Conservation (phyloP, 495 filamentous ascomycete genomes). For the Viridothelium virens region DNA sequence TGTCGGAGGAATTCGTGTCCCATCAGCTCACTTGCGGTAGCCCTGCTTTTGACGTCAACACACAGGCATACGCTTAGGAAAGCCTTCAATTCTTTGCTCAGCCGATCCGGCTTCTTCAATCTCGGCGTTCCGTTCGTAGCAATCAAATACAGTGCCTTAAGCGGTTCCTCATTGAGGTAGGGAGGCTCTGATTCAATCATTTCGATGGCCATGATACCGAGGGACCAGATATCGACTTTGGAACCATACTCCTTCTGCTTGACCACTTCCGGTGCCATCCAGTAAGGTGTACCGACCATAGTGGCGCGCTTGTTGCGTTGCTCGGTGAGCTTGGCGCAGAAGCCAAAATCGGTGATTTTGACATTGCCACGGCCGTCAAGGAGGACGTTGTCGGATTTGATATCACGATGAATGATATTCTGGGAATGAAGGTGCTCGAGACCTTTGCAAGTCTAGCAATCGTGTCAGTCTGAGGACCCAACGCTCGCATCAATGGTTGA, state of each 20-base stretch:
- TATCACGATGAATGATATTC: constrained; percentile 97
- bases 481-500: neutral
- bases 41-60: constrained; percentile 90
- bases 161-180: constrained; percentile 93
- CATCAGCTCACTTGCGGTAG: constrained; percentile 79
- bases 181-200: constrained; percentile 99
- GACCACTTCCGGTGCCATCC: constrained; percentile 99
- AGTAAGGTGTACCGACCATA: constrained; percentile 98
- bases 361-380: constrained; percentile 89
- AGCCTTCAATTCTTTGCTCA: constrained; percentile 91
- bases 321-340: constrained; percentile 97
- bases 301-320: constrained; percentile 94
- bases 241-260: constrained; percentile 98
- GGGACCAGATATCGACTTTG: constrained; percentile 98
- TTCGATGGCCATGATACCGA: constrained; percentile 99
- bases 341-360: constrained; percentile 99
- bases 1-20: constrained; percentile 70
- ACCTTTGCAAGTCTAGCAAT: constrained; percentile 81
- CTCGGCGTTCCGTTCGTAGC: constrained; percentile 95
- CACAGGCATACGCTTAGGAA: constrained; percentile 94
- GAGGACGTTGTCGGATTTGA: constrained; percentile 97
- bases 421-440: constrained; percentile 88
- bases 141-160: constrained; percentile 94
- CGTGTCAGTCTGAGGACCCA: constrained; percentile 32
- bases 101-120: constrained; percentile 93